Evolutionary conservation across 2,329 filamentous ascomycete species (phyloP).

Genomic region (Neopestalotiopsis sp.): DNA sequence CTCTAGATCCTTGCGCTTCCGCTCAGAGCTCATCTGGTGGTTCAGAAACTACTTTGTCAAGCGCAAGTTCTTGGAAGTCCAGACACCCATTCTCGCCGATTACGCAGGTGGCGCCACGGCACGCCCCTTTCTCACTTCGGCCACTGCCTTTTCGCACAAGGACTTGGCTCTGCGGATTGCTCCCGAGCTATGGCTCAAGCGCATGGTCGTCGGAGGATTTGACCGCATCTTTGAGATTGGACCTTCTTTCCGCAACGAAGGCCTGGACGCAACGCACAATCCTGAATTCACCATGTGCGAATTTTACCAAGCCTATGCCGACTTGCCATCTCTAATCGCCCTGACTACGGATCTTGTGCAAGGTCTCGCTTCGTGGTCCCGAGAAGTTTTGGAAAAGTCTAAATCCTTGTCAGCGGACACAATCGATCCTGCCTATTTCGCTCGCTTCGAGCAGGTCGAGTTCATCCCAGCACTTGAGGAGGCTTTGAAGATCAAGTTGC

Average conservation of each 20-base stretch:
- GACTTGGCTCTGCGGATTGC: constrained; percentile 84
- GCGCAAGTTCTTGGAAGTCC: constrained; percentile 81
- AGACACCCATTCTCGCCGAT: constrained; percentile 85
- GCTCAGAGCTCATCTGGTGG: constrained; percentile 75
- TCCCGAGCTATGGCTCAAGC: constrained; percentile 93
- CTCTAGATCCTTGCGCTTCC: constrained; percentile 73
- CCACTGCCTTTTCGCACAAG: constrained; percentile 76
- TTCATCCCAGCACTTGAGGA: constrained; percentile 83
- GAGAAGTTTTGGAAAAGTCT: constrained; percentile 46
- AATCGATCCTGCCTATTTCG: constrained; percentile 54
- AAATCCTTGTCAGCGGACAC: constrained; percentile 52
- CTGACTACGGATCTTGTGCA: constrained; percentile 76
- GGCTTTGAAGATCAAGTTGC: constrained; percentile 68
- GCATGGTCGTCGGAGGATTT: constrained; percentile 86
- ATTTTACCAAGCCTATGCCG: constrained; percentile 89
- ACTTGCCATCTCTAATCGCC: constrained; percentile 74
- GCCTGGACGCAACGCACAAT: constrained; percentile 89
- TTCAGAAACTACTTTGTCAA: constrained; percentile 77
- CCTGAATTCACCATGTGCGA: constrained; percentile 98
- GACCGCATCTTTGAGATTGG: constrained; percentile 93
- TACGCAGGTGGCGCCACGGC: constrained; percentile 87
- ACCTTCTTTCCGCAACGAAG: constrained; percentile 91
- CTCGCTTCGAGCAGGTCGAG: constrained; percentile 72
- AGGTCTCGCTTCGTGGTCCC: constrained; percentile 60
- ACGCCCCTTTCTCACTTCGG: constrained; percentile 81